phyloP scores from a whole-genome alignment of 2,329 filamentous ascomycete species.

The Pseudopithomyces chartarum region DNA sequence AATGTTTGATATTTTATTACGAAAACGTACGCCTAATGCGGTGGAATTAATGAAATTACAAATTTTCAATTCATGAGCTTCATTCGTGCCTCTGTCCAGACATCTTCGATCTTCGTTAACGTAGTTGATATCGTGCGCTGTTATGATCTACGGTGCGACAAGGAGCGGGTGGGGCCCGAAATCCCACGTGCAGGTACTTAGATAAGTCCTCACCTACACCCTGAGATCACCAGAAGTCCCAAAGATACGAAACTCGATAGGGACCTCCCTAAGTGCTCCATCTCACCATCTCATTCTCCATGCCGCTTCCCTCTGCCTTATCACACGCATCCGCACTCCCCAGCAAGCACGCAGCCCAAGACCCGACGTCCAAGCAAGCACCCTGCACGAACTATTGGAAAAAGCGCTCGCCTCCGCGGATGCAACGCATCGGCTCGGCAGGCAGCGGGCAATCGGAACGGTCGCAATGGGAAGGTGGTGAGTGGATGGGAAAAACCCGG shows the following conservation, averaged over 20 bases:
- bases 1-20: constrained; percentile 10
- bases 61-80: not conserved
- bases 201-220: too few species aligned
- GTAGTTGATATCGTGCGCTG: not conserved
- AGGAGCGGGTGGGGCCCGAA: too few species aligned
- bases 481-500: too few species aligned
- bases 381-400: not conserved
- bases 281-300: too few species aligned
- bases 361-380: not conserved
- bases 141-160: too few species aligned
- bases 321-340: not conserved
- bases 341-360: not conserved
- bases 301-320: too few species aligned
- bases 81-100: not conserved
- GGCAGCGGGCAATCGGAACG: not conserved
- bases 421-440: not conserved
- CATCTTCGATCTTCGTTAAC: not conserved
- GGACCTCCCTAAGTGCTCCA: too few species aligned
- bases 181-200: too few species aligned
- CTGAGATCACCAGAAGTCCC: too few species aligned
- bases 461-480: too few species aligned
- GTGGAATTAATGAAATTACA: constrained; percentile 5
- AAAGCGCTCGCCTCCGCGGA: not conserved
- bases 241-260: too few species aligned
- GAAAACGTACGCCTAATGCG: constrained; percentile 8